Evolutionary conservation across 2,329 filamentous ascomycete species (phyloP).

Genomic region (Phaeophleospora eucalypticola): DNA sequence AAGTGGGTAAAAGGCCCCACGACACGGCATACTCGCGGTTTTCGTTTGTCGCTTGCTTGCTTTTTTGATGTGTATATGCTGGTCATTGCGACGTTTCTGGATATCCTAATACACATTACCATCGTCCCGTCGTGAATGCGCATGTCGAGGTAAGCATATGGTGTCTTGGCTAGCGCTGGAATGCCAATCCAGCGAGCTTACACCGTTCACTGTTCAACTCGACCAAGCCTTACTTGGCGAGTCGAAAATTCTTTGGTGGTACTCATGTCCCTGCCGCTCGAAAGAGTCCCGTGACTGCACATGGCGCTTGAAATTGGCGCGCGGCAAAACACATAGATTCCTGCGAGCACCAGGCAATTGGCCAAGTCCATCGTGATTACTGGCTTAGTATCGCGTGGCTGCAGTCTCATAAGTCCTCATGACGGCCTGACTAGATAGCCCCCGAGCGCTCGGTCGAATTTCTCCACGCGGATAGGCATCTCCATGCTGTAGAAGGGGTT

Average conservation of each 20-base stretch:
- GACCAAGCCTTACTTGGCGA: too few relatives aligned
- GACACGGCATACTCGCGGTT: background rate
- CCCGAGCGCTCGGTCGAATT: constrained; percentile 70
- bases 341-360: too few relatives aligned
- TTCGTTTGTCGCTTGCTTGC: background rate
- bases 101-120: constrained; percentile 4
- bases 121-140: background rate
- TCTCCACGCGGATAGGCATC: constrained; percentile 94
- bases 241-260: too few relatives aligned
- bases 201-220: too few relatives aligned
- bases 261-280: too few relatives aligned
- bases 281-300: too few relatives aligned
- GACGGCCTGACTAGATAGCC: constrained; percentile 33
- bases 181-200: background rate
- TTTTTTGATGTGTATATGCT: constrained; percentile 17
- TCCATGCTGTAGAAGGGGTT: constrained; percentile 98
- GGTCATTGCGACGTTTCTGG: constrained; percentile 16
- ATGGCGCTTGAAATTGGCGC: too few relatives aligned
- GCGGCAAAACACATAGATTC: too few relatives aligned
- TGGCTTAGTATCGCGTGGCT: too few relatives aligned
- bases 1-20: background rate
- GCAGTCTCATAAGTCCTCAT: too few relatives aligned
- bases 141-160: too few relatives aligned
- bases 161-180: background rate
- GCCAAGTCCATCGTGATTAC: too few relatives aligned